Conservation (phyloP, 176 grass and related monocot species). For the Triticum urartu region DNA sequence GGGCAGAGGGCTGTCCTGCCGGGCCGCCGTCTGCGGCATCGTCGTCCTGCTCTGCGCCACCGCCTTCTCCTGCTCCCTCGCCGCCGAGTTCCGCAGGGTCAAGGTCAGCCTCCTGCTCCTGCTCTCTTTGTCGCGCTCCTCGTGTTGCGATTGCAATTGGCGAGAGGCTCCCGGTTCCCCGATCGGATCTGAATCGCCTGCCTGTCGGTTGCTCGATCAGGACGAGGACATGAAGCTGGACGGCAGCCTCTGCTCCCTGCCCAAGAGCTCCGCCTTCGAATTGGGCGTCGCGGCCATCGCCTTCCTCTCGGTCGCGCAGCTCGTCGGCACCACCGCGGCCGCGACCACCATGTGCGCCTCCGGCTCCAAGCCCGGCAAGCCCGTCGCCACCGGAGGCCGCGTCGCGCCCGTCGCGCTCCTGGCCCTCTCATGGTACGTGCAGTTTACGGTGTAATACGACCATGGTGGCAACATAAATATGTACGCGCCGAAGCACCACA, state of each 20-base stretch:
- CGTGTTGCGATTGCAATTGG: background rate
- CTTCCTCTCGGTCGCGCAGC: slow-evolving; percentile 69
- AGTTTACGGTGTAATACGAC: background rate
- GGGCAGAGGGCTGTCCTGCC: slow-evolving; percentile 21
- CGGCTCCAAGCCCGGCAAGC: background rate
- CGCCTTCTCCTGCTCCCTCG: slow-evolving; percentile 80
- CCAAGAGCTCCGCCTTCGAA: slow-evolving; percentile 67
- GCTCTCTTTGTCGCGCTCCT: background rate
- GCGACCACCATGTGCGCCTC: slow-evolving; percentile 18
- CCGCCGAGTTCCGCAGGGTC: slow-evolving; percentile 81
- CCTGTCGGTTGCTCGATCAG: slow-evolving; percentile 29
- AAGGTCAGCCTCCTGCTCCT: slow-evolving; percentile 40
- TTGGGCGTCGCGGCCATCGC: slow-evolving; percentile 68
- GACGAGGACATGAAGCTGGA: slow-evolving; percentile 75
- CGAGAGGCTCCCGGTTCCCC: background rate
- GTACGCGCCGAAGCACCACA: background rate
- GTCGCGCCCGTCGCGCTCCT: slow-evolving; percentile 43
- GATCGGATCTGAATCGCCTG: slow-evolving; percentile 47
- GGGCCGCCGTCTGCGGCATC: slow-evolving; percentile 41
- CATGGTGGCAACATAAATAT: background rate
- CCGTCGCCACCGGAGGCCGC: background rate
- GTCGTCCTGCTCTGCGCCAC: slow-evolving; percentile 52
- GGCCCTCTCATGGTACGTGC: slow-evolving; percentile 57
- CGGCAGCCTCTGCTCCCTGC: slow-evolving; percentile 87
- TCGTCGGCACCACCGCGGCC: slow-evolving; percentile 60